Conservation (phyloP, 768 basidiomycete genomes). For the Rickenella mellea region DNA sequence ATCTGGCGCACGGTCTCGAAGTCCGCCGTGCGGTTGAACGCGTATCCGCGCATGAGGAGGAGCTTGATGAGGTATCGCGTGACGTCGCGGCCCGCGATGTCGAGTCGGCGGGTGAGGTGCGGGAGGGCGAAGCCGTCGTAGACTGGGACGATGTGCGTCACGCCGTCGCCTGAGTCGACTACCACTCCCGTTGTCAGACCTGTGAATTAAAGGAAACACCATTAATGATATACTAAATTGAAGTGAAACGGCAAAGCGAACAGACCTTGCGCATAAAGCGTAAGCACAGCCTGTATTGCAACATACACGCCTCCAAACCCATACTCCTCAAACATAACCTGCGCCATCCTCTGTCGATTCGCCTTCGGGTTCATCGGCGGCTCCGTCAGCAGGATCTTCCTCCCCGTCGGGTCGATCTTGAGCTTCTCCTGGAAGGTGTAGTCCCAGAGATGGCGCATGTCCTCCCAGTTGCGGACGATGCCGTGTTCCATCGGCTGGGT, state of each 20-base stretch:
- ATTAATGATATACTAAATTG: slow-evolving; percentile 1
- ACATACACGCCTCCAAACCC: slow-evolving; percentile 94
- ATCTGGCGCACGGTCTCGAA: slow-evolving; percentile 99
- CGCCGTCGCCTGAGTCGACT: slow-evolving; percentile 98
- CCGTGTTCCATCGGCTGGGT: slow-evolving; percentile 99
- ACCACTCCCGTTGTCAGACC: slow-evolving; percentile 98
- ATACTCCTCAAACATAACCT: slow-evolving; percentile 99
- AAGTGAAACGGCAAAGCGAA: slow-evolving; percentile 8
- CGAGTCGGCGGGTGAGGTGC: slow-evolving; percentile 87
- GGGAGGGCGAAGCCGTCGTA: slow-evolving; percentile 96
- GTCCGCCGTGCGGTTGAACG: slow-evolving; percentile 98
- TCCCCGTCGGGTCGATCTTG: slow-evolving; percentile 73
- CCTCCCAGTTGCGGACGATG: slow-evolving; percentile 98
- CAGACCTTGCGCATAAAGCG: slow-evolving; percentile 95
- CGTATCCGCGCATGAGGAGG: slow-evolving; percentile 99
- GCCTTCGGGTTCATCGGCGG: slow-evolving; percentile 98
- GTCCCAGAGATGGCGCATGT: slow-evolving; percentile 97
- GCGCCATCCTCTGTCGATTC: slow-evolving; percentile 88
- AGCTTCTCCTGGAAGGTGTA: slow-evolving; percentile 98
- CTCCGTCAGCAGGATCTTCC: slow-evolving; percentile 90
- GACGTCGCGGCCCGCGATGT: slow-evolving; percentile 97
- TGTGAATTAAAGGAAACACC: slow-evolving; percentile 22
- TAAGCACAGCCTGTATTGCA: slow-evolving; percentile 97
- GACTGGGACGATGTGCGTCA: slow-evolving; percentile 98
- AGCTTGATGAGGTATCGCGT: slow-evolving; percentile 98